A percentile compares a stretch with the other conserved stretches of the same genome.
These are phyloP conservation scores for Begonia masoniana DNA, from an alignment of 306 rosid genomes.

Conservation along the genomic window DNA sequence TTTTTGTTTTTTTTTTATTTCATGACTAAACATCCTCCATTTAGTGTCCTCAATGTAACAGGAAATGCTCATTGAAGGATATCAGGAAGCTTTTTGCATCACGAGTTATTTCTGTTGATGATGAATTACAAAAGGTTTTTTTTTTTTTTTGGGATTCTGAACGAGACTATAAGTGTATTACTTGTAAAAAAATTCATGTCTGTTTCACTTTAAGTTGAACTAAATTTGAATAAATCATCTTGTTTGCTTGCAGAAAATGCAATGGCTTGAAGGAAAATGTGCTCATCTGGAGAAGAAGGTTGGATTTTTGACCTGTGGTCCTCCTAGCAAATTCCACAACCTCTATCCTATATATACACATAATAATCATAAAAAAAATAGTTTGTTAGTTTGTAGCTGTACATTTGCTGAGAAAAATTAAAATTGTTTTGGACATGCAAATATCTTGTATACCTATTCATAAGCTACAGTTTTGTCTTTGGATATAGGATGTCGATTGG, in stretches of 20 bases:
- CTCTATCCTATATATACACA: neutral
- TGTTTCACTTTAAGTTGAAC: neutral
- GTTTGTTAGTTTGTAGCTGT: no score
- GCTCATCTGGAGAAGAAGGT: conserved; percentile 60
- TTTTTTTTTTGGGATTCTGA: neutral
- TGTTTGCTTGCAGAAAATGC: conserved; percentile 42
- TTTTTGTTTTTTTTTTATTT: neutral
- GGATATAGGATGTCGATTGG: conserved; percentile 46
- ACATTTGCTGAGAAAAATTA: no score
- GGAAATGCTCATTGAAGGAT: conserved; percentile 53
- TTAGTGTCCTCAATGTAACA: conserved; percentile 88
- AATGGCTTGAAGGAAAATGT: conserved; percentile 55
- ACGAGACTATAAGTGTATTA: no score
- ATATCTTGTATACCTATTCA: no score
- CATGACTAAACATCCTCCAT: no score
- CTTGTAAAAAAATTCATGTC: neutral
- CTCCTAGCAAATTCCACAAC: neutral
- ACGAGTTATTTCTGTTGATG: conserved; percentile 44
- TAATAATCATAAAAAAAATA: no score
- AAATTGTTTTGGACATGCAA: no score
- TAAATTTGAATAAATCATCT: conserved; percentile 9
- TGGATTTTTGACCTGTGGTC: neutral
- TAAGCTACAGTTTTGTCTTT: neutral
- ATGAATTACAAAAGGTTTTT: conserved; percentile 60
- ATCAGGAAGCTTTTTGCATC: conserved; percentile 66